Base-by-base conservation (phyloP, 805 yeast species). In the Monosporozyma siamensis region DNA sequence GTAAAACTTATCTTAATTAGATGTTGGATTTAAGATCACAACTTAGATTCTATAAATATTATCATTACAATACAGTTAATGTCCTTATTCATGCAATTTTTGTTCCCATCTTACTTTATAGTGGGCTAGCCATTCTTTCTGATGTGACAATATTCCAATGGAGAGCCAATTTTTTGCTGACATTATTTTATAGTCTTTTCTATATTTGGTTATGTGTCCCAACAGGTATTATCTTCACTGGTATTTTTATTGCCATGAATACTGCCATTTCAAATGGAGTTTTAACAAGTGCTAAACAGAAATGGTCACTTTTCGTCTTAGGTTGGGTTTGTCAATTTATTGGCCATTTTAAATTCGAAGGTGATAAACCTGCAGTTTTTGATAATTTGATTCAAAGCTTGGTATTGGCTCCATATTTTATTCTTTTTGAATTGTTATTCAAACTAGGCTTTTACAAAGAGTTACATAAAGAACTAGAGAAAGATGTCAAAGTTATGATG, bases 331-430 rank as follows among this genome's bases (percentile, higher is more conserved):
- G 77, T 6, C 97, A 92, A 55, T 88, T 90, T 60, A 69, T 81
- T 39, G 96, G 97, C 4, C 97, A 92, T 58, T 90, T 83, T 1
- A 69, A 74, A 9, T 84, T 78, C 55, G 98, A 90, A 57, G 71
- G 70, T 46, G 70, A 86, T 34, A 83, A 88, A 0, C 98, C 98
- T 0, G 96, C 97, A 0, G 63, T 90, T 41, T 59, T 86, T 32
- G 95, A 89, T 54, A 89, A 81, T 56, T 66, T 87, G 36, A 65
- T 80, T 4, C 97, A 88, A 56, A 92, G 97, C 4, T 59, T 90
- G 15, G 87, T 90, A 0, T 67, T 89, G 48, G 97, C 97, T 1
- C 97, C 97, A 1, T 87, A 76, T 55, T 89, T 90, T 58, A 95
- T 88, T 4, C 66, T 80, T 11, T 85, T 80, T 59, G 97, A 92